Base-by-base conservation (phyloP, 2,329 filamentous ascomycete genomes). In the Monosporascus cannonballus region DNA sequence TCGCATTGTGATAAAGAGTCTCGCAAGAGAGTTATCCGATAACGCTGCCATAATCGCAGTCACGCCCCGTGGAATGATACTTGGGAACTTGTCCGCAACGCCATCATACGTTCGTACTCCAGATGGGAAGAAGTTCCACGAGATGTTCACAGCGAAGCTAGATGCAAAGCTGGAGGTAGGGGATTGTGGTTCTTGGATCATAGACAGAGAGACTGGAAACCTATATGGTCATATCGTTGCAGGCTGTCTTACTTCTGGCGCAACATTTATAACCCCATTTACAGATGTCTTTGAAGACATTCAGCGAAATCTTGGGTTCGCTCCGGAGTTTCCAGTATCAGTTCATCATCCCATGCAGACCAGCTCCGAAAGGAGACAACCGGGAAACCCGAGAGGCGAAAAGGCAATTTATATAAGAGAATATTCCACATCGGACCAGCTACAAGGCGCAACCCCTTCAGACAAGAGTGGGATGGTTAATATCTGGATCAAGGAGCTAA, bases 371-470 rank as follows among this genome's bases (percentile, higher is more conserved):
- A 30, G 1, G 9, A 30, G 27, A 14, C 20, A 18, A 9, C 4
- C 18, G 64, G 75, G 25, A 27, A 9, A 27, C 25, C 25, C 7
- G 25, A 9, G 7, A 27, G 8, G 8, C 25, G 8, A 8, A 27
- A 27, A 27, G 1, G 7, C 25, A 27, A 27, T 27, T 8, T 9
- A 27, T 27, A 27, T 27, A 7, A 8, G 25, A 24, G 27, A 30
- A 30, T 14, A 30, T 14, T 2, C 9, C 27, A 11, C 9, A 14
- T 2, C 1, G 1, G 4, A 14, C 9, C 27, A 30, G 9, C 27
- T 14, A 30, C 27, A 14, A 30, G 3, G 27, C 11, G 11, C 11
- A 30, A 30, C 27, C 27, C 3, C 27, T 3, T 30, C 27, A 9
- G 3, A 14, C 27, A 14, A 30, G 27, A 14, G 27, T 30, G 3